Base-by-base conservation (phyloP, 23 red algal genomes). In the Rhodosorus marinus region DNA sequence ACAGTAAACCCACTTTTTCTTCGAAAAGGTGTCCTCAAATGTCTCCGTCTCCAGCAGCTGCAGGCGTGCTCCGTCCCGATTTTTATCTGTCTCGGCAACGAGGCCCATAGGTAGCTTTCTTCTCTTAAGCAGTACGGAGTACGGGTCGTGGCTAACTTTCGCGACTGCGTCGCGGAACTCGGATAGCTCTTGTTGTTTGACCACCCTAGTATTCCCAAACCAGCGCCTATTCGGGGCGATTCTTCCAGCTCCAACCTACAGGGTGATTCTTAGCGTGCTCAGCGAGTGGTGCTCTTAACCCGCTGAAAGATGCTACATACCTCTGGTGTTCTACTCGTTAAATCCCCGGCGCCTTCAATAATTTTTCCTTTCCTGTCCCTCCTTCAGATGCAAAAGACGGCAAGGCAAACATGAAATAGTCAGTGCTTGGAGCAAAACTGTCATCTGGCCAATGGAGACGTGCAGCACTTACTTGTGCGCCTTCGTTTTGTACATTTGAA, bases 201-300 rank as follows among this genome's bases (percentile, higher is more conserved):
- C 66, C 15, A 81, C 54, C 32, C 87, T 69, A 2, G 87, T 83
- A 29, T 84, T 94, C 26, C 87, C 87, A 30, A 94, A 94, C 87
- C 87, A 94, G 34, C 75, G 67, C 33, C 87, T 50, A 58, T 94
- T 94, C 4, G 87, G 87, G 1, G 87, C 87, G 1, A 64, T 66
- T 19, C 87, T 72, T 24, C 87, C 87, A 1, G 87, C 87, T n/a
- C n/a, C n/a, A n/a, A n/a, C n/a, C n/a, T n/a, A n/a, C n/a, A n/a
- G n/a, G n/a, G n/a, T n/a, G n/a, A n/a, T n/a, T n/a, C n/a, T n/a
- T n/a, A n/a, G n/a, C n/a, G n/a, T n/a, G n/a, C n/a, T n/a, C n/a
- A n/a, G n/a, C n/a, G n/a, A n/a, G n/a, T n/a, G n/a, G n/a, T n/a
- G n/a, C n/a, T n/a, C n/a, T n/a, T n/a, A n/a, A n/a, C n/a, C n/a